These are phyloP conservation scores for barrel medic (Medicago truncatula) DNA, from an alignment of 306 rosid genomes.

Conservation along the genomic window DNA sequence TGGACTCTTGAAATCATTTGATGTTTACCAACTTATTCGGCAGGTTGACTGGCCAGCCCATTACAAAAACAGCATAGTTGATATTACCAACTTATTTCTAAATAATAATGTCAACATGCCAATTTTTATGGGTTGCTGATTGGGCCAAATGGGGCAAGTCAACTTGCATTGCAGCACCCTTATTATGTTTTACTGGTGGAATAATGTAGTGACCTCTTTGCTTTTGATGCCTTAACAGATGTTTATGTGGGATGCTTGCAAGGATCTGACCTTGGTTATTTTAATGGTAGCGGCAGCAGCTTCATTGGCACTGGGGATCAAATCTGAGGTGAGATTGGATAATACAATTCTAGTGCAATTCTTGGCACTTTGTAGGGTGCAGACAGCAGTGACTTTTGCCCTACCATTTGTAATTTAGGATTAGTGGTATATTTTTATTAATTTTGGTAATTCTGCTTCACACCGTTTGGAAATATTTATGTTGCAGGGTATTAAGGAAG, in stretches of 20 bases:
- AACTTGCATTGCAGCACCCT: not conserved
- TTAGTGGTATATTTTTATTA: conserved; percentile 15
- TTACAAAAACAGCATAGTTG: not conserved
- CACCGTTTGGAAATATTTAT: conserved; percentile 19
- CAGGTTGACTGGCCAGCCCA: conserved; percentile 20
- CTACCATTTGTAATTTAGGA: conserved; percentile 33
- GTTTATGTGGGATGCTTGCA: conserved; percentile 99
- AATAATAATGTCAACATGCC: not conserved
- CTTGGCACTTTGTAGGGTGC: conserved; percentile 23
- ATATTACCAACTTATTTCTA: not conserved
- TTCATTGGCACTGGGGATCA: conserved; percentile 92
- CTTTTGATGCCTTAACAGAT: conserved; percentile 55
- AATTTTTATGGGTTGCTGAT: conserved; percentile 1
- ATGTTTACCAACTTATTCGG: too few relatives aligned
- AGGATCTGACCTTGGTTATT: conserved; percentile 95
- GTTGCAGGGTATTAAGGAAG: conserved; percentile 88
- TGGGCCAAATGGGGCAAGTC: not conserved
- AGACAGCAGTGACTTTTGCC: not conserved
- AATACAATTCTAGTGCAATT: conserved; percentile 19
- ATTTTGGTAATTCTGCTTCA: conserved; percentile 7
- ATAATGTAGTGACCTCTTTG: conserved; percentile 12
- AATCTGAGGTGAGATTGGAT: conserved; percentile 78
- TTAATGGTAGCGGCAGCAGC: conserved; percentile 95
- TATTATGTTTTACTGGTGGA: not conserved
- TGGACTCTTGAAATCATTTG: not conserved